These are phyloP conservation scores for Beauveria varroae DNA, from an alignment of 2,329 filamentous ascomycete genomes.

Conservation along the genomic window DNA sequence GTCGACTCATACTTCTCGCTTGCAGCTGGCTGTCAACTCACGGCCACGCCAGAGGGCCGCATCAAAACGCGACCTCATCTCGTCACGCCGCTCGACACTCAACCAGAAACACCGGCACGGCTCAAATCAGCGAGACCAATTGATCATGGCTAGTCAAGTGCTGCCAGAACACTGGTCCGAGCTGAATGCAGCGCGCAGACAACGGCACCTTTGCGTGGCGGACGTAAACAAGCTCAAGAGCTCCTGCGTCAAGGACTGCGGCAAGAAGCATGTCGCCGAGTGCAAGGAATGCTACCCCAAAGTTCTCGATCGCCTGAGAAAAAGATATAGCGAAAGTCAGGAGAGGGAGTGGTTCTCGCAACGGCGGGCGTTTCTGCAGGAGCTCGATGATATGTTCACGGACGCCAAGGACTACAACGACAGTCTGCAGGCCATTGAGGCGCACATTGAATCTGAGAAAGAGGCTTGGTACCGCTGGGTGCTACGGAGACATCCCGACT, in stretches of 20 bases:
- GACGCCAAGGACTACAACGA: constrained; percentile 37
- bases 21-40: background rate
- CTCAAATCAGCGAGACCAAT: background rate
- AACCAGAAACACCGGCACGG: background rate
- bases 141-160: constrained; percentile 14
- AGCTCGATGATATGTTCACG: constrained; percentile 41
- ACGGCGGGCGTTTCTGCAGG: constrained; percentile 39
- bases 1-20: background rate
- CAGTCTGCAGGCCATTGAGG: constrained; percentile 40
- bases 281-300: constrained; percentile 42
- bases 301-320: constrained; percentile 37
- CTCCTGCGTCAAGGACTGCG: constrained; percentile 36
- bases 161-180: constrained; percentile 34
- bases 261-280: constrained; percentile 33
- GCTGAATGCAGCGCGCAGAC: constrained; percentile 25
- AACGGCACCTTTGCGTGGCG: constrained; percentile 29
- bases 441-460: constrained; percentile 43
- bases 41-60: background rate
- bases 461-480: constrained; percentile 45
- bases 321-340: constrained; percentile 26
- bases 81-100: background rate
- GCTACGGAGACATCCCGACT: constrained; percentile 30
- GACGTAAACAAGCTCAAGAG: constrained; percentile 35
- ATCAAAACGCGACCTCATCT: background rate
- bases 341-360: constrained; percentile 45